Evolutionary conservation across 1,284 basidiomycete genomes (phyloP), one percentile per base, ranked within the genome.

Genomic region (Anthracocystis walkeri): DNA sequence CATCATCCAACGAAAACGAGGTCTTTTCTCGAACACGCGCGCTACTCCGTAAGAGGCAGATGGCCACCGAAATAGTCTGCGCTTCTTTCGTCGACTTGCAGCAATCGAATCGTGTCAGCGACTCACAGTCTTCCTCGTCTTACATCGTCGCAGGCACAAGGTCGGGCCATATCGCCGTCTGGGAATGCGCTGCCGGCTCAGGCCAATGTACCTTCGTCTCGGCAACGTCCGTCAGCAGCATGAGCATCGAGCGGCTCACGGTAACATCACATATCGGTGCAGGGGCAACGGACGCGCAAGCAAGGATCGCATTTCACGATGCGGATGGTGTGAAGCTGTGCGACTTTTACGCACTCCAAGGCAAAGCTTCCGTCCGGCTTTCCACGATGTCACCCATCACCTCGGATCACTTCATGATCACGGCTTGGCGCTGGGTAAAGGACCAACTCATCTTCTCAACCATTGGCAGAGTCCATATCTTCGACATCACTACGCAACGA

Each of bases 81-180:
- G 63, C 68, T 21, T 35, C 62, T 14, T 71, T 65, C 51, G 11
- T 62, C 27, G 41, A 62, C 44, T 3, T 48, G 16, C 14, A 18
- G 7, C 29, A 12, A 18, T 51, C 52, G 6, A 44, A n/a, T n/a
- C n/a, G n/a, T n/a, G n/a, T n/a, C n/a, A n/a, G n/a, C n/a, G n/a
- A n/a, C n/a, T n/a, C n/a, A n/a, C n/a, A n/a, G n/a, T n/a, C n/a
- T n/a, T n/a, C n/a, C n/a, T n/a, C n/a, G n/a, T n/a, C 62, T 16
- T 59, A 65, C 40, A 29, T 75, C 25, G 23, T 68, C 7, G 68
- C 62, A 16, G 73, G 68, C 31, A 67, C 61, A 6, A 45, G 65
- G 7, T 70, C 73, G 3, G 73, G 73, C 12, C 65, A 75, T 46
- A 53, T 71, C 18, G 67, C 57, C 29, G 14, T 68, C 23, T 68